Evolutionary conservation across 2,329 filamentous ascomycete genomes (phyloP).

Genomic region (Fusarium sp.): DNA sequence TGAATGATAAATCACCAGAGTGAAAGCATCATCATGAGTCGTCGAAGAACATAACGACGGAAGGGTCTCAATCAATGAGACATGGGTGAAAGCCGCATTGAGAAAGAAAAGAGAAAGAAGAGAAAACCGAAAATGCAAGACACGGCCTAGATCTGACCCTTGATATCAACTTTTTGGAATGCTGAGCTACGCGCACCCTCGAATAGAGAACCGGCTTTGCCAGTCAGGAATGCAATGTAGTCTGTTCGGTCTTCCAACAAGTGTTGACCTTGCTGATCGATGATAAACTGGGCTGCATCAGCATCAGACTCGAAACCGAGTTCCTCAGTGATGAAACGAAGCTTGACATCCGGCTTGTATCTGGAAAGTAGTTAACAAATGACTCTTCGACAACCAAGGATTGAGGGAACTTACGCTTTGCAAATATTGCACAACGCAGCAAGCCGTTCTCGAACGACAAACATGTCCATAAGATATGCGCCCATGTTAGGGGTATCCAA

Average conservation of each 20-base stretch:
- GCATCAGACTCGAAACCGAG: conserved; percentile 94
- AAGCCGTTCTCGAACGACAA: conserved; percentile 92
- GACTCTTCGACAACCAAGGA: not conserved
- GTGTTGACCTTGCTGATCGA: conserved; percentile 79
- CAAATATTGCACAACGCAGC: conserved; percentile 91
- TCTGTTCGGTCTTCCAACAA: conserved; percentile 82
- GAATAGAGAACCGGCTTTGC: conserved; percentile 78
- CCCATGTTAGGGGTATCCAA: conserved; percentile 96
- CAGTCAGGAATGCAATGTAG: conserved; percentile 77
- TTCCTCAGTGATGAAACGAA: conserved; percentile 94
- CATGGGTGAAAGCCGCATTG: conserved; percentile 14
- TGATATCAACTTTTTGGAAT: conserved; percentile 92
- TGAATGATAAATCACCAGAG: conserved; percentile 37
- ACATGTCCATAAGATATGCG: conserved; percentile 99
- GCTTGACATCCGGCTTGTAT: conserved; percentile 89
- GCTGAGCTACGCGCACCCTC: conserved; percentile 78
- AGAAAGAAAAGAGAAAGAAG: conserved; percentile 18
- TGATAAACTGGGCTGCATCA: conserved; percentile 90
- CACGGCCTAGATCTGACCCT: conserved; percentile 84
- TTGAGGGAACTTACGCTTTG: conserved; percentile 79
- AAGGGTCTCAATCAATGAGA: conserved; percentile 21
- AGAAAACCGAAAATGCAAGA: conserved; percentile 20
- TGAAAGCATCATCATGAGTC: conserved; percentile 35
- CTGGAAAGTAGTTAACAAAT: conserved; percentile 67
- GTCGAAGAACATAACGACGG: conserved; percentile 31